Evolutionary conservation across 768 basidiomycete species (phyloP), one percentile per base, ranked within the genome.

Genomic region (Zangia roseola): DNA sequence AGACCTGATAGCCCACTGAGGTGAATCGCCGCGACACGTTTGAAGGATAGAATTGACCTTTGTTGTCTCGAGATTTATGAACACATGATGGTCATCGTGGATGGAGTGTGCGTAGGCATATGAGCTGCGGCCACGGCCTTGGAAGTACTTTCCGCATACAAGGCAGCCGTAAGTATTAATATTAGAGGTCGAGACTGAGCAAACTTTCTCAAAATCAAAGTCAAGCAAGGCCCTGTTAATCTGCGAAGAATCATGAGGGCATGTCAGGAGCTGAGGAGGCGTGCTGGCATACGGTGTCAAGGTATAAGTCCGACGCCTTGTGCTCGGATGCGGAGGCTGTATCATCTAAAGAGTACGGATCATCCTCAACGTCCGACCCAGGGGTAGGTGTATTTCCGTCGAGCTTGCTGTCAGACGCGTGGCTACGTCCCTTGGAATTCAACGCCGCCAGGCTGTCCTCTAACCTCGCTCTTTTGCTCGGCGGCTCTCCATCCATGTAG

Each of bases 191-290:
- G 92, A 97, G 43, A 98, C 91, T 9, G 95, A 97, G 77, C 97
- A 99, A 23, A 98, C 82, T 76, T 95, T 94, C 73, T 99, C 97
- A 60, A 99, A 99, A 72, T 99, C 97, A 71, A 99, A 99, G 70
- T 99, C 97, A 49, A 99, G 82, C 38, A 83, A 77, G 40, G 80
- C 82, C 53, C 97, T 81, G 67, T 97, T 93, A 55, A 98, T 90
- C 94, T 97, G 63, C 49, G 56, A 53, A 45, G 33, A 49, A 47
- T 52, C 26, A 58, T 65, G 53, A 65, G 57, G 41, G 52, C 24
- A 30, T 43, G 35, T 49, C 45, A 40, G 37, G 39, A 47, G 54
- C 24, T 39, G 37, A 47, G 41, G 55, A 45, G 47, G 45, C 53
- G 37, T 57, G 53, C 34, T 49, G 50, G 71, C 86, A 66, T 70